Conservation (phyloP, 768 basidiomycete species). For the Kockovaella imperatae region DNA sequence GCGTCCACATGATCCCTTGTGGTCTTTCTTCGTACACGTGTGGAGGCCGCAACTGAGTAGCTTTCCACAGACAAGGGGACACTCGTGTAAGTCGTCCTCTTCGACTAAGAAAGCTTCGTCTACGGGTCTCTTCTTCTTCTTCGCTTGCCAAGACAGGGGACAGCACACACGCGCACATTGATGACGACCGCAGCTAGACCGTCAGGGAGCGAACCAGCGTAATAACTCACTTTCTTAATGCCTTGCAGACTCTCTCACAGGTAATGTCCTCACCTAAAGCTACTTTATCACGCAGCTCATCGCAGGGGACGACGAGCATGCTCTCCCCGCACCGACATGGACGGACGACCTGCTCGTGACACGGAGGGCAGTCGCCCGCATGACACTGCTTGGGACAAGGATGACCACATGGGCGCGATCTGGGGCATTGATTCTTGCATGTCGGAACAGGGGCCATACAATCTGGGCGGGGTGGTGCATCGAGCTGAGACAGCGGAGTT, state of each 20-base stretch:
- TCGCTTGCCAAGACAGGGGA: conserved; percentile 66
- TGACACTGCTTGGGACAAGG: conserved; percentile 66
- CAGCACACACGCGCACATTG: conserved; percentile 80
- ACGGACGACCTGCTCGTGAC: conserved; percentile 58
- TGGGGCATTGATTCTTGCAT: conserved; percentile 63
- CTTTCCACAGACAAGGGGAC: conserved; percentile 72
- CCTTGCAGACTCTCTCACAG: conserved; percentile 72
- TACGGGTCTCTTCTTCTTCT: conserved; percentile 52
- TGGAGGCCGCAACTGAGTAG: conserved; percentile 64
- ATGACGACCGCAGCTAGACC: conserved; percentile 64
- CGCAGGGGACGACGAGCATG: conserved; percentile 54
- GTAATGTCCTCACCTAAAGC: conserved; percentile 50
- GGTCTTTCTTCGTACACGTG: conserved; percentile 69
- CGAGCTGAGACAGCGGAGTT: conserved; percentile 49
- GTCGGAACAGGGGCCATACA: conserved; percentile 77
- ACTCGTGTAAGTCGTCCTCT: conserved; percentile 58
- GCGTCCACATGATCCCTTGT: conserved; percentile 68
- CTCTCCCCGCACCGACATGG: conserved; percentile 83
- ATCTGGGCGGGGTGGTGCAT: conserved; percentile 33
- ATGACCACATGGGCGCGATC: conserved; percentile 61
- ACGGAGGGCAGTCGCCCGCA: conserved; percentile 69
- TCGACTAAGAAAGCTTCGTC: conserved; percentile 51
- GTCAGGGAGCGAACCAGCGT: not conserved
- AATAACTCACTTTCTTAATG: conserved; percentile 52
- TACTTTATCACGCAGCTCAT: conserved; percentile 45